Evolutionary conservation across 495 filamentous ascomycete genomes (phyloP), one percentile per base, ranked within the genome.

Genomic region (Pyrenula massariospora): DNA sequence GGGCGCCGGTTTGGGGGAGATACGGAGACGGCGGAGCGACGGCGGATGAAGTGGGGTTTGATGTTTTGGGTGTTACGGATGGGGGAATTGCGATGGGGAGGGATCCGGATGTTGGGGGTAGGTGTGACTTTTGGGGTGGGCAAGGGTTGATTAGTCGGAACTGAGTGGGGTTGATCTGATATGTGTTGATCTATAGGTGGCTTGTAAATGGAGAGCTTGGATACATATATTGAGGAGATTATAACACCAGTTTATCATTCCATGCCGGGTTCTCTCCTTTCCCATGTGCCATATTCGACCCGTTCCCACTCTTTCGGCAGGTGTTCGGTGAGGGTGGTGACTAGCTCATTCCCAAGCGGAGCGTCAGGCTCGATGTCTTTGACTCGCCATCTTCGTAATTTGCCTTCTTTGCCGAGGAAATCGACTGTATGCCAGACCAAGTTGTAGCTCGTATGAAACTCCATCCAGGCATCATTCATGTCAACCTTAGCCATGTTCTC

Each of bases 391-490:
- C 22, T 5, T 19, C 22, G 50, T 19, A 52, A 20, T 8, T 20
- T 21, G 20, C 22, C n/a, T 24, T 52, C 50, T 21, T 5, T 24
- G 19, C 8, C n/a, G 22, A 52, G 50, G 19, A 10, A 52, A 8
- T 56, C 56, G 20, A 75, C 62, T 15, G 62, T 54, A 47, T 67
- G 68, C 2, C 62, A 69, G 53, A 74, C 65, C 11, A 76, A 58
- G 15, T 66, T 62, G 57, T 74, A 76, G 1, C 66, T 66, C 1
- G 70, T 72, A 24, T 66, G 59, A 19, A 76, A 58, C 48, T 76
- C 73, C 70, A 73, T 73, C 71, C 72, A 76, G 0, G 71, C 69
- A 55, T 74, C 73, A 22, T 67, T 68, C 3, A 67, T 67, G 42
- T 76, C 72, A 20, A 52, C 22, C 19, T 52, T 20, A 52, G 19